Evolutionary conservation across 352 stramenopile species (phyloP).

Genomic region (Pythium dissimile): DNA sequence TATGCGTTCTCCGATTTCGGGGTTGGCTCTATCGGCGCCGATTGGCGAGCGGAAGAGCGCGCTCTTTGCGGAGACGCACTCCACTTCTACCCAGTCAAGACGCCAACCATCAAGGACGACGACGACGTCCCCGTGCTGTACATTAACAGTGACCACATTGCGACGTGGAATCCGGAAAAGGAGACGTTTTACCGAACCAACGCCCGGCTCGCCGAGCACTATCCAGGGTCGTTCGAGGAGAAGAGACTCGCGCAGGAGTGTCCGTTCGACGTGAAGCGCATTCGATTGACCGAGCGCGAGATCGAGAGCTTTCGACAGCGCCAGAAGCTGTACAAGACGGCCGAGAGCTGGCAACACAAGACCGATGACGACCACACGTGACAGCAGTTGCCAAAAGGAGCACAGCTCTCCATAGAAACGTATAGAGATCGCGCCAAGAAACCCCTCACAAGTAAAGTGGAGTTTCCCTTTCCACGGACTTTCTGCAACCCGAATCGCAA

Average conservation of each 20-base stretch:
- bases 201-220: constrained; percentile 44
- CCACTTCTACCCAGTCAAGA: constrained; percentile 53
- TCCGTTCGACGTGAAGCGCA: constrained; percentile 43
- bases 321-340: constrained; percentile 37
- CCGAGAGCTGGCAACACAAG: constrained; percentile 11
- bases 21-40: constrained; percentile 46
- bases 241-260: constrained; percentile 46
- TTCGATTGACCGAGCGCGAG: constrained; percentile 38
- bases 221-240: constrained; percentile 41
- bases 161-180: constrained; percentile 29
- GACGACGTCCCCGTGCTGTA: constrained; percentile 37
- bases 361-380: background rate
- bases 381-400: background rate
- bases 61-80: constrained; percentile 51
- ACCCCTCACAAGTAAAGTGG: too few species aligned
- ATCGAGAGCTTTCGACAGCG: constrained; percentile 35
- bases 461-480: too few species aligned
- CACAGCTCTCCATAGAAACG: too few species aligned
- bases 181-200: constrained; percentile 46
- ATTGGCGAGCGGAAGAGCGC: constrained; percentile 32
- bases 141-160: constrained; percentile 67
- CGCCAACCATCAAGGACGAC: background rate
- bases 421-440: too few species aligned
- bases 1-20: constrained; percentile 66
- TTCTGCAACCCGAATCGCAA: too few species aligned